phyloP scores from a whole-genome alignment of 768 basidiomycete genomes.

The Inosperma sp. region DNA sequence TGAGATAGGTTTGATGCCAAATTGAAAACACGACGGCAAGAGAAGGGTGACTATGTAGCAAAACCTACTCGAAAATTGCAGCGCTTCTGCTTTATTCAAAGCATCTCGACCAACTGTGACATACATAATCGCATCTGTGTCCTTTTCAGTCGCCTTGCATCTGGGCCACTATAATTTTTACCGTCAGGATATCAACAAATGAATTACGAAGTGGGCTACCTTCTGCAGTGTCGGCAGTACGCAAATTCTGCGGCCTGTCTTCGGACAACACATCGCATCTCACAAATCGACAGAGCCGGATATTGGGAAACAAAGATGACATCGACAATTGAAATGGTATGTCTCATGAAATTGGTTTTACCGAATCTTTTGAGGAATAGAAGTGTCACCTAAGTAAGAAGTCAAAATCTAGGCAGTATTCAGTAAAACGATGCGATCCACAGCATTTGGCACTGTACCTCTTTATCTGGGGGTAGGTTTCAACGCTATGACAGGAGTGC shows the following conservation, averaged over 20 bases:
- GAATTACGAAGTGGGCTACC: conserved; percentile 33
- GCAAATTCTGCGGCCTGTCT: conserved; percentile 61
- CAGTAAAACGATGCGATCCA: background rate
- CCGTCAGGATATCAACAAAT: background rate
- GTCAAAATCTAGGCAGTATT: conserved; percentile 58
- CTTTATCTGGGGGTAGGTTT: conserved; percentile 59
- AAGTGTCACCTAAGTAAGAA: conserved; percentile 83
- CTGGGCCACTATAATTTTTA: conserved; percentile 54
- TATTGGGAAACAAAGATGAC: conserved; percentile 47
- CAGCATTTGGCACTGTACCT: conserved; percentile 43
- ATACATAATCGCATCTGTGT: conserved; percentile 54
- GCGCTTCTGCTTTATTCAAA: conserved; percentile 60
- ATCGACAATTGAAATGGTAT: conserved; percentile 76
- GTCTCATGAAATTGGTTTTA: conserved; percentile 58
- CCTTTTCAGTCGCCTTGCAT: conserved; percentile 48
- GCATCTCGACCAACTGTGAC: conserved; percentile 70
- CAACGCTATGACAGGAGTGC: conserved; percentile 73
- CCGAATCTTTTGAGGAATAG: conserved; percentile 54
- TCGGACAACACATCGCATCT: conserved; percentile 65
- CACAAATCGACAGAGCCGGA: conserved; percentile 52
- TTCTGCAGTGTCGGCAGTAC: conserved; percentile 55
- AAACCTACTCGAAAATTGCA: conserved; percentile 55
- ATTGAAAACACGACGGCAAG: conserved; percentile 38
- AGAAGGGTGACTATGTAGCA: background rate
- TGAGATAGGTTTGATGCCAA: conserved; percentile 48